Evolutionary conservation across 2,329 filamentous ascomycete species (phyloP), one percentile per base, ranked within the genome.

Genomic region (Monilinia laxa): DNA sequence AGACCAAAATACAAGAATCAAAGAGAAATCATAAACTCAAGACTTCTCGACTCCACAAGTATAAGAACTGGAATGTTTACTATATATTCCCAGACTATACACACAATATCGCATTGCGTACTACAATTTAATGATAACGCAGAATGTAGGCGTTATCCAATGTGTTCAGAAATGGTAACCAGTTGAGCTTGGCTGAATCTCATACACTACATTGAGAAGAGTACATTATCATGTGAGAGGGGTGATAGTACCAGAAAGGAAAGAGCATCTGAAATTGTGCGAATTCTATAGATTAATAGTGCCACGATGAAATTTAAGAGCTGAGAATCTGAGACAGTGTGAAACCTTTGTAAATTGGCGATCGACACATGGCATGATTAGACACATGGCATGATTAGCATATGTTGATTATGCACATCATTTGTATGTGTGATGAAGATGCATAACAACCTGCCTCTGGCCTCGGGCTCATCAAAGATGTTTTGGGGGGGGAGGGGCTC

Each of bases 281-380:
- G 28, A 23, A 51, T 38, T 18, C 0, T 38, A n/a, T 18, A 49
- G 4, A 4, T 51, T 23, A 20, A 38, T 25, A 60, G 45, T 38
- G 28, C 20, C 28, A 60, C 16, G 20, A 25, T 10, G 4, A 40
- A 35, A 14, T 1, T 25, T 20, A 14, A 12, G 9, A 62, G 58
- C 58, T 51, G 58, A 51, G 25, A 38, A 23, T 14, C 14, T 14
- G 58, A 38, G 58, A 62, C 45, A 62, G 12, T 38, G 45, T 51
- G 20, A 35, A 45, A 6, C 45, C n/a, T 38, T 23, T 38, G 28
- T 9, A 10, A 59, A 59, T 23, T 35, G 18, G 6, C 28, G 25
- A 18, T 25, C 14, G 57, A 38, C 42, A 20, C 28, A 35, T 60
- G 45, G 38, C 9, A 10, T 16, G 14, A 60, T 38, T 51, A 23